Evolutionary conservation across 176 grass and related monocot genomes (phyloP).

Genomic region (Hsuehochloa calcarea): DNA sequence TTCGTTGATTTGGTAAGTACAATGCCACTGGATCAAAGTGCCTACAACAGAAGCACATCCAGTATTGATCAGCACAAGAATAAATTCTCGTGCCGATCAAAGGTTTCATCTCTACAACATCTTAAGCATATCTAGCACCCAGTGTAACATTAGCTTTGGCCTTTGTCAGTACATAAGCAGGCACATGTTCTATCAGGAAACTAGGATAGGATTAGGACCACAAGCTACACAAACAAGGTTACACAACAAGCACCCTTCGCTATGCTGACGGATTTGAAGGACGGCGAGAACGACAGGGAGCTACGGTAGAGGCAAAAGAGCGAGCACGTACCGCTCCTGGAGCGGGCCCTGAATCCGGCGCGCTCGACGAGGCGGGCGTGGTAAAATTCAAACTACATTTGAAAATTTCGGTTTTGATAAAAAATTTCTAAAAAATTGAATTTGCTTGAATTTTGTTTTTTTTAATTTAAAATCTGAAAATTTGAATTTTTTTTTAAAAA

Average conservation of each 20-base stretch:
- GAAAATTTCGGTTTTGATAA: too few relatives aligned
- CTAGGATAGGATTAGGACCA: neutral
- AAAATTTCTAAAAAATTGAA: too few relatives aligned
- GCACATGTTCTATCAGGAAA: neutral
- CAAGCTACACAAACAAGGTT: neutral
- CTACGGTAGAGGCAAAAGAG: neutral
- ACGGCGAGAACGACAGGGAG: neutral
- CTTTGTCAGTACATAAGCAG: neutral
- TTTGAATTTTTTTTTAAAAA: too few relatives aligned
- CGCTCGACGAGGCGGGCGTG: constrained; percentile 66
- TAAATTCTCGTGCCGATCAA: neutral
- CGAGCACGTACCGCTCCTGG: constrained; percentile 79
- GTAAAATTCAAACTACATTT: too few relatives aligned
- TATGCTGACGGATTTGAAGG: neutral
- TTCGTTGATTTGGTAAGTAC: neutral
- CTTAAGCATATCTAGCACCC: neutral
- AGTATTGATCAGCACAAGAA: neutral
- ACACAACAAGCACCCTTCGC: neutral
- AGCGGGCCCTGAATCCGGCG: constrained; percentile 81
- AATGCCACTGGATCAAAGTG: constrained; percentile 8
- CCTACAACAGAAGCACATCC: neutral
- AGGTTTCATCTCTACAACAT: neutral
- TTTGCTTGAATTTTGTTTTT: too few relatives aligned
- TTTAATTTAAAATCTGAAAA: too few relatives aligned
- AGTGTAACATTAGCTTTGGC: neutral